Evolutionary conservation across 306 rosid species (phyloP).

Genomic region (Senna siamea): DNA sequence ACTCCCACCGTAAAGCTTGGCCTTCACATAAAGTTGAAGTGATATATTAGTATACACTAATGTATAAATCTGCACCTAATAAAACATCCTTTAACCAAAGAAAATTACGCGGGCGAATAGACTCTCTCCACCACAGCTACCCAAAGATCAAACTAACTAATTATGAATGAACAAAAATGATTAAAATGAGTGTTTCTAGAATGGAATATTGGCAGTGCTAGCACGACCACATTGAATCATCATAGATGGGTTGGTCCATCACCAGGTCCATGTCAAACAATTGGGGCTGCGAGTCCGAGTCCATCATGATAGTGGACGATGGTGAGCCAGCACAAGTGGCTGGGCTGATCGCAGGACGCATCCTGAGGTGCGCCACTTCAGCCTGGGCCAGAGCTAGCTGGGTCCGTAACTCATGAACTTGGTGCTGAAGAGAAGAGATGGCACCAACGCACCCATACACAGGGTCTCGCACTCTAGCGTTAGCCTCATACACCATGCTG

Average conservation of each 20-base stretch:
- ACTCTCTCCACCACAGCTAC: conserved; percentile 63
- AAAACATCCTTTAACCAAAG: conserved; percentile 6
- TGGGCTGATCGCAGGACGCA: conserved; percentile 71
- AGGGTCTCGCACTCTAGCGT: conserved; percentile 91
- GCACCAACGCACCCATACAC: conserved; percentile 92
- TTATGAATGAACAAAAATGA: no score
- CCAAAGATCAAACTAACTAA: no score
- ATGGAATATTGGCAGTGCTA: not conserved
- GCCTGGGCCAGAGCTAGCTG: conserved; percentile 86
- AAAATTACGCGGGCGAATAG: conserved; percentile 63
- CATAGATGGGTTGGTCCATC: conserved; percentile 53
- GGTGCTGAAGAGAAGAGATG: conserved; percentile 78
- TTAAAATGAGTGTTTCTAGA: conserved; percentile 16
- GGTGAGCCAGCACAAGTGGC: conserved; percentile 58
- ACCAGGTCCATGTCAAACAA: conserved; percentile 51
- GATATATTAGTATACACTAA: no score
- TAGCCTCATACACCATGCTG: conserved; percentile 92
- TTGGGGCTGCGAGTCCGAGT: conserved; percentile 48
- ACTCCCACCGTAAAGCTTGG: no score
- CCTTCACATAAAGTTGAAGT: no score
- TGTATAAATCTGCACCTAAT: no score
- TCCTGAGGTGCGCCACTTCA: conserved; percentile 74
- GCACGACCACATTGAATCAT: conserved; percentile 70
- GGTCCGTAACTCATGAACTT: conserved; percentile 66
- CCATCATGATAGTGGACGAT: conserved; percentile 45